phyloP scores from a whole-genome alignment of 495 filamentous ascomycete species.

The Neurospora sp. region DNA sequence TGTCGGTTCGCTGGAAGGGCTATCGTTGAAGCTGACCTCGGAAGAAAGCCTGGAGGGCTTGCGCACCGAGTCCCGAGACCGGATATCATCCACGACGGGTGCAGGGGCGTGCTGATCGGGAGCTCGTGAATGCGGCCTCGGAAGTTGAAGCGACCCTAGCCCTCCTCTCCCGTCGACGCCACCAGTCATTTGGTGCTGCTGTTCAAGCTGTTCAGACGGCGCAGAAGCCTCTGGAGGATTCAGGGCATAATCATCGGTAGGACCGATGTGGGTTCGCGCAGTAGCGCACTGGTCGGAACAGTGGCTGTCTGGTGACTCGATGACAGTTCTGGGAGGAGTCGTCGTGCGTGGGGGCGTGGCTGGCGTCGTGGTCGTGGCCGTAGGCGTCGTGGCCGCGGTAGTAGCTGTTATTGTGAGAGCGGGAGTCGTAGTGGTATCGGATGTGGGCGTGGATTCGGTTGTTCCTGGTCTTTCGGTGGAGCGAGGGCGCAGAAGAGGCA shows the following conservation, averaged over 20 bases:
- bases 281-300: neutral
- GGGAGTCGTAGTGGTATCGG: neutral
- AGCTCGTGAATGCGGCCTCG: slow-evolving; percentile 1
- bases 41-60: neutral
- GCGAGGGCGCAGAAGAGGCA: slow-evolving; percentile 1
- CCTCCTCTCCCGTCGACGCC: slow-evolving; percentile 9
- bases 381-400: neutral
- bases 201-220: slow-evolving; percentile 1
- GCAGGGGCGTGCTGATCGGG: slow-evolving; percentile 2
- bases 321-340: neutral
- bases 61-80: neutral
- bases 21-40: neutral
- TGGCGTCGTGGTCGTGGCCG: neutral
- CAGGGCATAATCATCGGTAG: slow-evolving; percentile 10
- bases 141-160: slow-evolving; percentile 8
- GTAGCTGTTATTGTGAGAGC: neutral
- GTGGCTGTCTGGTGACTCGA: neutral
- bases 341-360: neutral
- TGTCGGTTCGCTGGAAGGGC: neutral
- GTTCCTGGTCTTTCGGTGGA: neutral
- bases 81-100: neutral
- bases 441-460: neutral
- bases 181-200: slow-evolving; percentile 18
- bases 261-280: neutral
- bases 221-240: slow-evolving; percentile 1